Evolutionary conservation across 371 early-diverging fungal species (phyloP), one percentile per base, ranked within the genome.

Genomic region (Lichtheimia ornata): DNA sequence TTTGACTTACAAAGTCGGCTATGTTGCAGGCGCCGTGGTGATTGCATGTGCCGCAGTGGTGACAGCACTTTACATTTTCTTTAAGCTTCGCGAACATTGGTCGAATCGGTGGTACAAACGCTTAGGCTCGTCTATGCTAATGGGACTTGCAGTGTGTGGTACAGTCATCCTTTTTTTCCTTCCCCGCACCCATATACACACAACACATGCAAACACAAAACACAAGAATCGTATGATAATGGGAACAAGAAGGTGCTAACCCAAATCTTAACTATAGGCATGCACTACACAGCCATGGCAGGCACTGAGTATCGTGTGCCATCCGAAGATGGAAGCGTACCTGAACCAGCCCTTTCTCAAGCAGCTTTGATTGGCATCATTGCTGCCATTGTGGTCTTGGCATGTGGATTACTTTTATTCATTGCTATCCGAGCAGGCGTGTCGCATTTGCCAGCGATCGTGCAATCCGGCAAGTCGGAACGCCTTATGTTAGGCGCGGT

Each of bases 71-170:
- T 70, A 57, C 30, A 74, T 80, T 18, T 80, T 80, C 54, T 80
- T 80, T 58, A 77, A 77, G 42, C 53, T 80, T 50, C 71, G 80
- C 6, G 77, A 76, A 42, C 63, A 73, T 53, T 77, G 80, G 80
- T 62, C 59, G 25, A 74, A 71, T 41, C 70, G 70, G 50, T 80
- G 80, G 80, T 80, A 80, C 54, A 80, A 74, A 50, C 66, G 80
- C 14, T 56, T 77, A 12, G 73, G 70, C 4, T 77, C 75, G 41
- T 70, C 80, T 12, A 63, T 74, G 54, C 30, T 80, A 12, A 74
- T 80, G 80, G 75, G 65, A 2, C 14, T 74, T 27, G 80, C 77
- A 43, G 77, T 73, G 0, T 80, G 75, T 65, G 79, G 79, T 75
- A 76, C 35, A 35, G 35, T 35, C 11, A 35, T 35, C 35, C 28